Evolutionary conservation across 768 basidiomycete genomes (phyloP), one percentile per base, ranked within the genome.

Genomic region (Sutorius australiensis): DNA sequence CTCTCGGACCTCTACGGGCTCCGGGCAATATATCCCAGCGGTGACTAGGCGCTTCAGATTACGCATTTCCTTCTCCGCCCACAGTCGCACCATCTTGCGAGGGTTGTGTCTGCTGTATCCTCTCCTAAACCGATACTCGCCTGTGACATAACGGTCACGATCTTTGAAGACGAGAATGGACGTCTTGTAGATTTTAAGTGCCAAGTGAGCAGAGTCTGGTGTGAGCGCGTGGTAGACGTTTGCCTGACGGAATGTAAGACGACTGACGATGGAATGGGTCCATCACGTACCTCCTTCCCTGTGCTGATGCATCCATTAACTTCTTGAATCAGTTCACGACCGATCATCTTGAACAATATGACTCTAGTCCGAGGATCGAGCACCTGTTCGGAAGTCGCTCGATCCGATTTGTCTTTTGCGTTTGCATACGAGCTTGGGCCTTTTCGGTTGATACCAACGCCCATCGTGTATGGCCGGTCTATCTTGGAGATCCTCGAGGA

Each of bases 21-120:
- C 87, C 1, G 97, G 97, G 55, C 89, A 91, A 42, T 79, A 78
- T 46, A 99, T 82, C 0, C 90, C 94, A 17, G 91, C 91, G n/a
- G 84, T 72, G 9, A 81, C 77, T 42, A 99, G 73, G 31, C 97
- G 81, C 66, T 88, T 87, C 56, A 99, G 73, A 67, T 99, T 99
- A 21, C 97, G 84, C 87, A 98, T 89, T 70, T 99, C 97, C 73
- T 99, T 99, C 72, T 99, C 97, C 2, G 97, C 97, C 97, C 97
- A 99, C 3, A 98, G 71, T 14, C 93, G 81, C 17, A 99, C 95
- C 95, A 99, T 98, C 73, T 99, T 99, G 27, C 97, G 83, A 14
- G 97, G 95, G 66, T 98, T 99, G 56, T 80, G 84, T 52, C 87
- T 86, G 63, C 82, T 85, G 70, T 92, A 92, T 24, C 95, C 95